Percentiles rank a stretch among this genome's conserved stretches.
phyloP scores from a whole-genome alignment of 306 rosid genomes.

The Rosa rugosa region DNA sequence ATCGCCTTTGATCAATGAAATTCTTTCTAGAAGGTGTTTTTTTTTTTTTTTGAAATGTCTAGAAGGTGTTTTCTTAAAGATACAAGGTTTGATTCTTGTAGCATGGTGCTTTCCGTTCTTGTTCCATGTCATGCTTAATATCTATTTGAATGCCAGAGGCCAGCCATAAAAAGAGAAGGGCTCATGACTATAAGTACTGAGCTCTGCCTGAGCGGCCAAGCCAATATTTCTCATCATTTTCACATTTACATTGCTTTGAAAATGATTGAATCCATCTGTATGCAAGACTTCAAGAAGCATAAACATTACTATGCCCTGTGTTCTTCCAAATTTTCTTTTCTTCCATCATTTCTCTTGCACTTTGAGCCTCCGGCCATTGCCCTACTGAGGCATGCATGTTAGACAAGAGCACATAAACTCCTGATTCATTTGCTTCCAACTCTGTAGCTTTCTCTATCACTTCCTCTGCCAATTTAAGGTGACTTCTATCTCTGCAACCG shows the following conservation, averaged over 20 bases:
- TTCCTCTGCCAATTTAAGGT: constrained; percentile 26
- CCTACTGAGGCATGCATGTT: constrained; percentile 29
- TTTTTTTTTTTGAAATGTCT: too few relatives aligned
- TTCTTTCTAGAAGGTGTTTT: not conserved
- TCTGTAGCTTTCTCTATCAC: constrained; percentile 17
- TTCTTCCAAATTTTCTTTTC: constrained; percentile 21
- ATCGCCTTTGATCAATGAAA: constrained; percentile 13
- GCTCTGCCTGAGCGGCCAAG: not conserved
- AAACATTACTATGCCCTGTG: constrained; percentile 23
- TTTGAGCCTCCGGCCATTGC: constrained; percentile 31
- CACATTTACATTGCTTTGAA: not conserved
- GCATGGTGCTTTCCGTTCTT: not conserved
- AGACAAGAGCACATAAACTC: constrained; percentile 27
- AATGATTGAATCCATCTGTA: not conserved
- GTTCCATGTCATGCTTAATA: not conserved
- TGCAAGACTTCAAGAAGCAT: not conserved
- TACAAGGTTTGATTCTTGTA: not conserved
- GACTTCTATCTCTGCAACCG: constrained; percentile 24
- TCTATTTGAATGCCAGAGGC: not conserved
- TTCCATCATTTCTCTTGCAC: constrained; percentile 25
- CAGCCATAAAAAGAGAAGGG: too few relatives aligned
- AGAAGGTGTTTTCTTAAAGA: not conserved
- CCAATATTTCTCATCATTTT: not conserved
- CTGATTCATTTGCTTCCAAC: constrained; percentile 18
- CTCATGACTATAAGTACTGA: not conserved